Base-by-base conservation (phyloP, 805 yeast species). In the Grigorovia jiainica region DNA sequence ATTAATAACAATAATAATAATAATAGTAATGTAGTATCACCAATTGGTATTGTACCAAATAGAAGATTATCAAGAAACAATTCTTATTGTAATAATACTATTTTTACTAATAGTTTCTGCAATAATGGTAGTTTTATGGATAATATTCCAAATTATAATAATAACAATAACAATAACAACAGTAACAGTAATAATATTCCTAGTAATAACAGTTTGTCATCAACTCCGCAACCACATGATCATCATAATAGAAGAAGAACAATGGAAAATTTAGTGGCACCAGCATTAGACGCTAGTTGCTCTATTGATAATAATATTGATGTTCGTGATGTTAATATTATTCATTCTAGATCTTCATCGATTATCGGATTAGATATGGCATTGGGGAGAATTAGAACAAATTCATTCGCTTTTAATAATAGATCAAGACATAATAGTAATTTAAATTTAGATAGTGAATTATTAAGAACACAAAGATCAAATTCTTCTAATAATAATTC, bases 271-370 rank as follows among this genome's bases (percentile, higher is more conserved):
- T 75, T 63, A 50, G 83, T 86, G 17, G 83, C 94, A 2, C 89
- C 95, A 0, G 85, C 85, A 6, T 66, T 86, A 50, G 95, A 85
- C 52, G 86, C 95, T 7, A 75, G 92, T 4, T 72, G 79, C 16
- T 76, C 81, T 45, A 66, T 83, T 30, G 78, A 78, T 51, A 53
- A 64, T 9, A 63, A 67, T 35, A 67, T 82, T 4, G 75, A 81
- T 52, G 71, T 87, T 45, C 81, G 82, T 49, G 71, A 74, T 42
- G 78, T 84, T 11, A 89, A 83, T 45, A 75, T 86, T 62, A 77
- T 85, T 15, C 78, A 79, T 51, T 66, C 80, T 29, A 65, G 81
- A 44, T 68, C 82, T 47, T 75, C 77, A 46, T 69, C 76, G 7
- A 78, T 75, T 5, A 63, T 75, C 62, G 70, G 70, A 3, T 48